Evolutionary conservation across 2,329 filamentous ascomycete genomes (phyloP), one percentile per base, ranked within the genome.

Genomic region (Trichoderma sp.): DNA sequence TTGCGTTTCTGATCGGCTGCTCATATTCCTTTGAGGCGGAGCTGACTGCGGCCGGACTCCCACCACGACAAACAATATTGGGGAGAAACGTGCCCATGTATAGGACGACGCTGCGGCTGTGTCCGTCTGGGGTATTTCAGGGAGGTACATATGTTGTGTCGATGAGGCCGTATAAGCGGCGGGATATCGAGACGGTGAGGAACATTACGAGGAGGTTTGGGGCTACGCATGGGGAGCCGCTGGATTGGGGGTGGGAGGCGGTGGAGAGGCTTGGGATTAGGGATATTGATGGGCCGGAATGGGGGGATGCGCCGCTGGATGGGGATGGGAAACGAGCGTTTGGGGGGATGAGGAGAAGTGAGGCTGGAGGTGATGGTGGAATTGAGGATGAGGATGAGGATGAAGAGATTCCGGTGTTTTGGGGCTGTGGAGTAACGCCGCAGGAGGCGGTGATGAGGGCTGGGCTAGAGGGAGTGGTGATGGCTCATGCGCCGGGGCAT

Each of bases 381-480:
- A 2, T 78, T 83, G 29, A 49, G 14, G 55, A 52, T 13, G 16
- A 80, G n/a, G 56, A 56, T 21, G 68, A 83, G 16, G 68, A 60
- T 1, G 74, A 73, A 2, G 79, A 83, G 31, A 80, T 89, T 35
- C 86, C 86, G 0, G 83, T 88, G 4, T 88, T 88, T 72, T 87
- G 88, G 87, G 89, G 87, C 0, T 91, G 88, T 74, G 88, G 88
- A 40, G 88, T 91, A 13, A 91, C 89, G 47, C 88, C 89, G 1
- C 88, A 91, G 74, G 85, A 89, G 74, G 88, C 87, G 16, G 86
- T 91, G 1, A 85, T 89, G 82, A 81, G 80, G 68, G 86, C 87
- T 5, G 78, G 76, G 8, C 73, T 89, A 57, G 74, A 85, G 58
- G 89, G 89, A 0, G 80, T 81, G 1, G 81, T 90, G 1, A 87